Percentiles rank a stretch among this genome's conserved stretches.
These are phyloP conservation scores for Panicum virgatum DNA, from an alignment of 202 grass and related monocot species.

Conservation along the genomic window DNA sequence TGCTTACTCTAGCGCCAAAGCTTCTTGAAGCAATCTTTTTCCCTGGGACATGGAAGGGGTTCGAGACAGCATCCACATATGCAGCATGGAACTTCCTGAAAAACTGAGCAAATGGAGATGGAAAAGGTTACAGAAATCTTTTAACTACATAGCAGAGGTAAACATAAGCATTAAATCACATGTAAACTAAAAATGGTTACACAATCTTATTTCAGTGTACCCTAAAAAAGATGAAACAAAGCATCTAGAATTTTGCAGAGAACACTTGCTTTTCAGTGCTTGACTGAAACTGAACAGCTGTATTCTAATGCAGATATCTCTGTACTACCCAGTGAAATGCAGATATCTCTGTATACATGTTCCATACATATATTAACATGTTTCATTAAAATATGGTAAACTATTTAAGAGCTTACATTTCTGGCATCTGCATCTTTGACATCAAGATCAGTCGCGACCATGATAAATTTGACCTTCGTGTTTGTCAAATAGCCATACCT, in stretches of 20 bases:
- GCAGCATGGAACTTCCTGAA: slow-evolving; percentile 95
- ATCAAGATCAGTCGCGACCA: slow-evolving; percentile 93
- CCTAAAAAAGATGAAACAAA: not conserved
- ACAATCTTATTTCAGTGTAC: not conserved
- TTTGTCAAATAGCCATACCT: slow-evolving; percentile 98
- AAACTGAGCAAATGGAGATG: slow-evolving; percentile 54
- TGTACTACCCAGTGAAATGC: not conserved
- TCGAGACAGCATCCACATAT: slow-evolving; percentile 84
- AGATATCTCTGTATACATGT: not conserved
- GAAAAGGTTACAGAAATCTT: not conserved
- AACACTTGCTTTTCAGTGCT: not conserved
- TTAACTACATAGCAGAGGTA: not conserved
- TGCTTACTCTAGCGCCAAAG: slow-evolving; percentile 73
- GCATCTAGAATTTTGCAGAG: not conserved
- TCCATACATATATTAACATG: not conserved
- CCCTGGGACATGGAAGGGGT: slow-evolving; percentile 96
- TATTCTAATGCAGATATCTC: slow-evolving; percentile 16
- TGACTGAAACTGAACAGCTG: not conserved
- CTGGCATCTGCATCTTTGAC: slow-evolving; percentile 97
- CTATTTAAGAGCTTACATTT: slow-evolving; percentile 67
- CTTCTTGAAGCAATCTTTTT: slow-evolving; percentile 95
- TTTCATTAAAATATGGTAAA: slow-evolving; percentile 11
- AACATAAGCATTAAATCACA: not conserved
- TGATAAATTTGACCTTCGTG: slow-evolving; percentile 96
- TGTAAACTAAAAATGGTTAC: not conserved